Conservation (phyloP, 192 early-diverging fungal genomes). For the Diversispora epigaea region DNA sequence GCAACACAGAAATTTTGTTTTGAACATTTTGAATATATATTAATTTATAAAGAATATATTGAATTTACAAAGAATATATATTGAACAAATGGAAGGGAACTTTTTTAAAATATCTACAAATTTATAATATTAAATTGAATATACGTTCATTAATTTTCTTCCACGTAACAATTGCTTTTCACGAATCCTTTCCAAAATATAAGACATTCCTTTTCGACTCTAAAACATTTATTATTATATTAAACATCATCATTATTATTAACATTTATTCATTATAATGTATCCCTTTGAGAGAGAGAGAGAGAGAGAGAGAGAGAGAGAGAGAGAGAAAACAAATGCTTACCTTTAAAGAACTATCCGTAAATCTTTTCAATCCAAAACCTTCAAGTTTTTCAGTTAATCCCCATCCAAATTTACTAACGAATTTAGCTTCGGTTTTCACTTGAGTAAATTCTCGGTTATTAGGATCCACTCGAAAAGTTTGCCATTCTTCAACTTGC, state of each 20-base stretch:
- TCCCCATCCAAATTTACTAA: slow-evolving; percentile 85
- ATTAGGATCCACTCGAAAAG: slow-evolving; percentile 57
- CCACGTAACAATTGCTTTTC: slow-evolving; percentile 39
- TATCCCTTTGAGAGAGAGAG: too few species aligned
- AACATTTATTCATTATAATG: not conserved
- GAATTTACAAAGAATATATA: too few species aligned
- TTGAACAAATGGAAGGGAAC: too few species aligned
- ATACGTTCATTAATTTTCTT: slow-evolving; percentile 3
- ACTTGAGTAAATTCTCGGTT: slow-evolving; percentile 64
- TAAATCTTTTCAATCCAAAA: slow-evolving; percentile 84
- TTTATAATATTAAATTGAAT: too few species aligned
- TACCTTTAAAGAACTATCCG: slow-evolving; percentile 72
- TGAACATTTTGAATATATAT: too few species aligned
- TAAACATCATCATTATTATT: not conserved
- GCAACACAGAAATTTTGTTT: too few species aligned
- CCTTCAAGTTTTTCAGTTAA: slow-evolving; percentile 81
- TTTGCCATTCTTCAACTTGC: slow-evolving; percentile 92
- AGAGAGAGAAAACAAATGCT: slow-evolving; percentile 30
- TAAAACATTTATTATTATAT: not conserved
- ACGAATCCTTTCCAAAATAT: slow-evolving; percentile 50
- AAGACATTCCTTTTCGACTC: slow-evolving; percentile 51
- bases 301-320: too few species aligned
- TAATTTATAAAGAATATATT: too few species aligned
- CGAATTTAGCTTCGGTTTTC: slow-evolving; percentile 80
- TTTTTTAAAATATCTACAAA: too few species aligned